These are phyloP conservation scores for Fraxinus platypoda DNA, from an alignment of 305 asterid species.

Conservation along the genomic window DNA sequence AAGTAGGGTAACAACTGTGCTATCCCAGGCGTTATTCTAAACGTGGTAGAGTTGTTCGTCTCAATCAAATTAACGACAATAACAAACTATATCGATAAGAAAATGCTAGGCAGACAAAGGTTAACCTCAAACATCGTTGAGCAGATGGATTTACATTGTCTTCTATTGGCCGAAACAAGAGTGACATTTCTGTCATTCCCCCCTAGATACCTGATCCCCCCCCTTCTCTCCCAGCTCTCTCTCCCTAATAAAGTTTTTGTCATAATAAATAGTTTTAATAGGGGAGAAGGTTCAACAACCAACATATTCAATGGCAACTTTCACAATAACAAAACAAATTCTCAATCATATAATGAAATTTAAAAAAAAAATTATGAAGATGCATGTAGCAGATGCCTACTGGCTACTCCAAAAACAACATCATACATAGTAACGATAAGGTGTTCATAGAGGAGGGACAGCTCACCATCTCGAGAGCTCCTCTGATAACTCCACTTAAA, in stretches of 20 bases:
- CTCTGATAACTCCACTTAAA: slow-evolving; percentile 72
- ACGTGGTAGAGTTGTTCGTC: neutral
- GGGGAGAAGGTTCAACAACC: neutral
- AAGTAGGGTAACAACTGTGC: neutral
- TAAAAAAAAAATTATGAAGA: neutral
- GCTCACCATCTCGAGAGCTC: slow-evolving; percentile 73
- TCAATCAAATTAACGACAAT: neutral
- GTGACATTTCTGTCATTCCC: neutral
- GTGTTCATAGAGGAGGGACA: slow-evolving; percentile 12
- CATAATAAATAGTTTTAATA: neutral
- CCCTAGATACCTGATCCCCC: neutral
- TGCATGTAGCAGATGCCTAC: neutral
- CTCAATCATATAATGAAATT: neutral
- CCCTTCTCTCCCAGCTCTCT: neutral
- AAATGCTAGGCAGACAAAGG: neutral
- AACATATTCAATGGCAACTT: neutral
- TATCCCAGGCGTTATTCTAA: neutral
- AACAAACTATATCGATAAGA: neutral
- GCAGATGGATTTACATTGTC: neutral
- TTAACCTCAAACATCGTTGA: neutral
- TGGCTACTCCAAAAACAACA: neutral
- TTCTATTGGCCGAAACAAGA: neutral
- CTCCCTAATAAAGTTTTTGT: neutral
- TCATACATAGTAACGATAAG: neutral
- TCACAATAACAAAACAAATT: neutral